phyloP scores from a whole-genome alignment of 192 early-diverging fungal genomes.

The Phlyctochytrium planicorne region DNA sequence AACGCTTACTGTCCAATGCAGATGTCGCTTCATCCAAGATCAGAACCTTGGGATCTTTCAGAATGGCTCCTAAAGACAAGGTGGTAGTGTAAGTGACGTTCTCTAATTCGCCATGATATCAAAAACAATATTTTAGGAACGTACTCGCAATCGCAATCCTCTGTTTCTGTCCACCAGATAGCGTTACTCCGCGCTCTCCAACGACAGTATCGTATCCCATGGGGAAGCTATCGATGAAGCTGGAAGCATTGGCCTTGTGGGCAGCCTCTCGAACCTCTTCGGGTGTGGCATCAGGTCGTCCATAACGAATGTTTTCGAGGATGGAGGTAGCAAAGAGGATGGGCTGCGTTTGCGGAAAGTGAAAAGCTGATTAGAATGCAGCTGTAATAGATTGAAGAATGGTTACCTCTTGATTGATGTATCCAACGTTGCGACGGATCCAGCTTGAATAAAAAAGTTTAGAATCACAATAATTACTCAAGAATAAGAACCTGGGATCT shows the following conservation, averaged over 20 bases:
- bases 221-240: slow-evolving; percentile 78
- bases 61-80: slow-evolving; percentile 22
- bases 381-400: neutral
- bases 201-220: slow-evolving; percentile 78
- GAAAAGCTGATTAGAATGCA: neutral
- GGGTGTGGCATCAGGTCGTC: slow-evolving; percentile 16
- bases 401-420: slow-evolving; percentile 39
- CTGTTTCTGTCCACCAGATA: slow-evolving; percentile 75
- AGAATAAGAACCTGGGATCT: slow-evolving; percentile 19
- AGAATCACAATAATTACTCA: slow-evolving; percentile 1
- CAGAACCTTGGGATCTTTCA: slow-evolving; percentile 58
- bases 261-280: slow-evolving; percentile 33
- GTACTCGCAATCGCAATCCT: slow-evolving; percentile 53
- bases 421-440: slow-evolving; percentile 38
- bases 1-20: slow-evolving; percentile 45
- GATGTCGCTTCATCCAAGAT: slow-evolving; percentile 59
- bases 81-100: neutral
- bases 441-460: slow-evolving; percentile 14
- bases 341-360: slow-evolving; percentile 21
- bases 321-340: slow-evolving; percentile 38
- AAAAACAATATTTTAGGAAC: slow-evolving; percentile 5
- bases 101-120: neutral
- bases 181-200: slow-evolving; percentile 69
- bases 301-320: slow-evolving; percentile 40
- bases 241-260: slow-evolving; percentile 60